phyloP scores from a whole-genome alignment of 306 rosid species.

The Erythrophleum fordii region DNA sequence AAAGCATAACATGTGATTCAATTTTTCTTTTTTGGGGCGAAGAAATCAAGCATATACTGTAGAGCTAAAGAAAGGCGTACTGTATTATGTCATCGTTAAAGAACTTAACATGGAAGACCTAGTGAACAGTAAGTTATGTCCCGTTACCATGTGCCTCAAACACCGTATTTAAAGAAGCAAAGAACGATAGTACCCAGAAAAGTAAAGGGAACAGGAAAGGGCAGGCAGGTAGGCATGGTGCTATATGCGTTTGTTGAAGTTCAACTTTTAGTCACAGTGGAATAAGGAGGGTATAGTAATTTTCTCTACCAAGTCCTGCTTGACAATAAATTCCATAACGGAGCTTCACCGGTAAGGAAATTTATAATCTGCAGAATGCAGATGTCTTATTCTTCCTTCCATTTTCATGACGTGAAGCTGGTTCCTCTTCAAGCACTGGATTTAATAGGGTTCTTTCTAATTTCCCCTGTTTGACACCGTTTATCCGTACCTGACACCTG shows the following conservation, averaged over 20 bases:
- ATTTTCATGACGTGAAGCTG: neutral
- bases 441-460: neutral
- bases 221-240: too few relatives aligned
- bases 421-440: neutral
- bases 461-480: too few relatives aligned
- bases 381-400: neutral
- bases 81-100: neutral
- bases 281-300: constrained; percentile 26
- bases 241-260: too few relatives aligned
- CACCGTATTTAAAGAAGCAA: constrained; percentile 10
- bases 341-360: neutral
- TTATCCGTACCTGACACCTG: too few relatives aligned
- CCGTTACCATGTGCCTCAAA: neutral
- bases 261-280: neutral
- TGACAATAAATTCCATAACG: constrained; percentile 28
- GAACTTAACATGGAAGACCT: neutral
- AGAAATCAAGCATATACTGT: too few relatives aligned
- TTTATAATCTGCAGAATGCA: neutral
- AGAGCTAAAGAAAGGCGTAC: neutral
- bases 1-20: neutral
- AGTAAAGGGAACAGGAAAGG: too few relatives aligned
- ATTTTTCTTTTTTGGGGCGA: neutral
- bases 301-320: constrained; percentile 37
- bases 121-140: too few relatives aligned
- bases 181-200: too few relatives aligned